A percentile compares a stretch with the other conserved stretches of the same genome.
Conservation (phyloP, 305 asterid species). For the Lippia alba region DNA sequence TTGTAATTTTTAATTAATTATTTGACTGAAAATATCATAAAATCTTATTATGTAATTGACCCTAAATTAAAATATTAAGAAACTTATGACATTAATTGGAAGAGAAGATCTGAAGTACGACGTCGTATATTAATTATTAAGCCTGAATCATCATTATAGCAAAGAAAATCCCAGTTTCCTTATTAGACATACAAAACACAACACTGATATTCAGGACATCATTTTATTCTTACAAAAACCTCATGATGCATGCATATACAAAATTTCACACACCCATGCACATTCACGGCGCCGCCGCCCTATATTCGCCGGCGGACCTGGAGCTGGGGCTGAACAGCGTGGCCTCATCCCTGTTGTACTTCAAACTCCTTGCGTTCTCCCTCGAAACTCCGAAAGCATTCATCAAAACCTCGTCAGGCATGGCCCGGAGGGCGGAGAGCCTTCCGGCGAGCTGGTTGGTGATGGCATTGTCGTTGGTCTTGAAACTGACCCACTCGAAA, state of each 20-base stretch:
- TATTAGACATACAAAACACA: background rate
- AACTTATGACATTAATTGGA: too few relatives aligned
- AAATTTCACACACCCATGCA: background rate
- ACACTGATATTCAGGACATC: background rate
- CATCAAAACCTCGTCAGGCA: constrained; percentile 59
- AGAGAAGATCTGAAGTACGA: too few relatives aligned
- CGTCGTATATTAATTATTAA: too few relatives aligned
- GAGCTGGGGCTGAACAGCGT: constrained; percentile 43
- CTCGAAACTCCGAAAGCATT: constrained; percentile 53
- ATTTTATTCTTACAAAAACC: constrained; percentile 32
- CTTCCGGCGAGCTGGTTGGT: constrained; percentile 56
- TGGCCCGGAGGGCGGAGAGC: constrained; percentile 50
- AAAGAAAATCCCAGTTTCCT: background rate
- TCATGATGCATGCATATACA: background rate
- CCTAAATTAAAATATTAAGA: too few relatives aligned
- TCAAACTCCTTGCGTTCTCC: constrained; percentile 48
- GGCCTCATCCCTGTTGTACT: constrained; percentile 62
- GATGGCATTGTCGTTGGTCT: constrained; percentile 65
- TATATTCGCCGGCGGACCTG: constrained; percentile 3
- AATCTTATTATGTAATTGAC: too few relatives aligned
- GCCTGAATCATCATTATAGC: too few relatives aligned
- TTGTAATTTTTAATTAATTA: too few relatives aligned
- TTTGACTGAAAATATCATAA: too few relatives aligned
- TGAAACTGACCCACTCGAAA: constrained; percentile 62
- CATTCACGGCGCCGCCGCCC: background rate